Evolutionary conservation across 306 rosid species (phyloP).

Genomic region (Quercus mongolica): DNA sequence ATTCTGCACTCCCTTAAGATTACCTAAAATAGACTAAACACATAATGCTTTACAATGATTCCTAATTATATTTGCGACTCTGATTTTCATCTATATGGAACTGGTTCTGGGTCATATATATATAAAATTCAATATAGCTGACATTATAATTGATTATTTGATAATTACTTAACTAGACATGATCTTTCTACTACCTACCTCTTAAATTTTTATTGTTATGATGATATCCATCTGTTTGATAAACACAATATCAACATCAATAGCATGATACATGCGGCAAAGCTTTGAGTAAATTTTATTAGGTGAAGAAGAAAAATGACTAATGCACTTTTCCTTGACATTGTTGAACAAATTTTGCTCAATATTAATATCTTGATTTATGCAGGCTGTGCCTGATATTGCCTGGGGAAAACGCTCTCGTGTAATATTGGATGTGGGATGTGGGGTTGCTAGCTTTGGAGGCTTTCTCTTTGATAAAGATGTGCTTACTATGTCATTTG

Average conservation of each 20-base stretch:
- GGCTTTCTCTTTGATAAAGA: slow-evolving; percentile 92
- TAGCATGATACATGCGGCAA: too few species aligned
- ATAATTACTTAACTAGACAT: too few species aligned
- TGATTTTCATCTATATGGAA: background rate
- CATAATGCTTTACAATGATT: background rate
- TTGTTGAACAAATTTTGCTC: slow-evolving; percentile 15
- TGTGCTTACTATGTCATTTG: slow-evolving; percentile 86
- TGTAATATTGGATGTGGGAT: slow-evolving; percentile 93
- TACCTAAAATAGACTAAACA: background rate
- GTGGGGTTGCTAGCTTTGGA: slow-evolving; percentile 99
- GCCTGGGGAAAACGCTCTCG: slow-evolving; percentile 92
- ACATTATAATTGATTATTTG: too few species aligned
- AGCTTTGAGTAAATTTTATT: background rate
- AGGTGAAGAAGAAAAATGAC: background rate
- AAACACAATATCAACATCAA: too few species aligned
- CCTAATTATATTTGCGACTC: background rate
- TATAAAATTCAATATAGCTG: too few species aligned
- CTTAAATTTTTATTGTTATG: too few species aligned
- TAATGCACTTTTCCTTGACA: background rate
- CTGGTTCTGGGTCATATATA: background rate
- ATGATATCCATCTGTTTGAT: too few species aligned
- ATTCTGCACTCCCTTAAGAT: background rate
- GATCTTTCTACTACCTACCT: too few species aligned
- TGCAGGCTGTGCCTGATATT: slow-evolving; percentile 75
- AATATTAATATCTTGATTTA: slow-evolving; percentile 10